Conservation (phyloP, 1,139 yeast genomes). For the Taphrina communis region DNA sequence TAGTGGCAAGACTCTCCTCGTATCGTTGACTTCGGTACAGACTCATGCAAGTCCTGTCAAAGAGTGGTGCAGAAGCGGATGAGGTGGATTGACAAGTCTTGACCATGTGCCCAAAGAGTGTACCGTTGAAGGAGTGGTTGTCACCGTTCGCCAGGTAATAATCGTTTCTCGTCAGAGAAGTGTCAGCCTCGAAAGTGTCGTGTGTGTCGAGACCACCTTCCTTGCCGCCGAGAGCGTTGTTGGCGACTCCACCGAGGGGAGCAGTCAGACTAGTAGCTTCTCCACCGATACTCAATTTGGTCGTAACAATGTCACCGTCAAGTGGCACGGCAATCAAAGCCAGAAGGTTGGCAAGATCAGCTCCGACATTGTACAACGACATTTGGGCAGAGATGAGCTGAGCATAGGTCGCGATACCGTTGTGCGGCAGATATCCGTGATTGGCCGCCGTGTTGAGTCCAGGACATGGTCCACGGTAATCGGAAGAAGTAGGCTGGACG, state of each 20-base stretch:
- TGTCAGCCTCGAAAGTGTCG: slow-evolving; percentile 40
- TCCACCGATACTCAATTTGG: slow-evolving; percentile 31
- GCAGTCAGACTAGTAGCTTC: slow-evolving; percentile 36
- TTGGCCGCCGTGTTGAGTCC: slow-evolving; percentile 39
- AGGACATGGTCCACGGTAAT: slow-evolving; percentile 39
- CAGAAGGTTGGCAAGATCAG: slow-evolving; percentile 28
- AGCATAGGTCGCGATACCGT: slow-evolving; percentile 34
- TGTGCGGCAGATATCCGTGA: slow-evolving; percentile 38
- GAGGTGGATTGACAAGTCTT: slow-evolving; percentile 23
- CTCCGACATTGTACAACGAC: slow-evolving; percentile 33
- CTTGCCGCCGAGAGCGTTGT: slow-evolving; percentile 21
- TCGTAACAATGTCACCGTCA: slow-evolving; percentile 35
- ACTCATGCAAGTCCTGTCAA: slow-evolving; percentile 34
- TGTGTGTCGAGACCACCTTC: slow-evolving; percentile 36
- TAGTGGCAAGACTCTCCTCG: slow-evolving; percentile 23
- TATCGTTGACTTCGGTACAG: slow-evolving; percentile 32
- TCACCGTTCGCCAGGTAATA: slow-evolving; percentile 38
- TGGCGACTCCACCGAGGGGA: slow-evolving; percentile 9
- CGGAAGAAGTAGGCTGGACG: slow-evolving; percentile 28
- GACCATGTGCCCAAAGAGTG: slow-evolving; percentile 31
- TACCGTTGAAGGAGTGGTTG: slow-evolving; percentile 39
- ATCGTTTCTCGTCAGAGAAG: slow-evolving; percentile 37
- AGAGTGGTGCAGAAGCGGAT: slow-evolving; percentile 15
- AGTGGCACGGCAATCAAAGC: slow-evolving; percentile 32
- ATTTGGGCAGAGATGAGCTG: slow-evolving; percentile 32